Base-by-base conservation (phyloP, 805 yeast species). In the Candida wancherniae region DNA sequence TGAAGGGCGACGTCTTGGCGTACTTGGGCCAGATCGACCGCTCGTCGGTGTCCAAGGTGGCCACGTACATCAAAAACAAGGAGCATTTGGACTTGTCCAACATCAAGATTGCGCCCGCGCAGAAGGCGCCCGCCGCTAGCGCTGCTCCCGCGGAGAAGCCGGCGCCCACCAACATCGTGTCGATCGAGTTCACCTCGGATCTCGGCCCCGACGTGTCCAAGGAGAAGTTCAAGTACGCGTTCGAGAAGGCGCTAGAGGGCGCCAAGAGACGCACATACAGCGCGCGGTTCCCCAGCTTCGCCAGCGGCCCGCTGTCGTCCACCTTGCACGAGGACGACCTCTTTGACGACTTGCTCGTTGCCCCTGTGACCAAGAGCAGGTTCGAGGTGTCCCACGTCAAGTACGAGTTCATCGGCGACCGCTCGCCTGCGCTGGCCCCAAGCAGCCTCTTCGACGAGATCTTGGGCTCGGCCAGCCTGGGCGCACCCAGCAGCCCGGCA, bases 1-100 rank as follows among this genome's bases (percentile, higher is more conserved):
- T 90, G 42, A 84, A 83, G 61, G 97, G 97, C 41, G 98, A 90
- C 56, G 90, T 88, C 1, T 68, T 88, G 43, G 92, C 94, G 0
- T 77, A 75, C 52, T 50, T 88, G 31, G 97, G 97, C 17, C 58
- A 72, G 39, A 82, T 88, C 32, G 58, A 84, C 8, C 47, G 63
- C 22, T 77, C 73, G 6, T 60, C 80, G 5, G 76, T 77, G 15
- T 47, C 58, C 12, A 54, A 61, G 13, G 67, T 88, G 36, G 66
- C 83, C 5, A 60, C 73, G 18, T 79, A 64, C 50, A 57, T 88
- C 41, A 63, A 71, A 29, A 57, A 68, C 19, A 71, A 71, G 41
- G 71, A 73, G 40, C 79, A 75, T 47, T 63, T 87, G 42, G 95
- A 88, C 53, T 64, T 87, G 37, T 71, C 85, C 24, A 75, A 81